Conservation (phyloP, 371 early-diverging fungal species). For the Dinochytrium kinnereticum region DNA sequence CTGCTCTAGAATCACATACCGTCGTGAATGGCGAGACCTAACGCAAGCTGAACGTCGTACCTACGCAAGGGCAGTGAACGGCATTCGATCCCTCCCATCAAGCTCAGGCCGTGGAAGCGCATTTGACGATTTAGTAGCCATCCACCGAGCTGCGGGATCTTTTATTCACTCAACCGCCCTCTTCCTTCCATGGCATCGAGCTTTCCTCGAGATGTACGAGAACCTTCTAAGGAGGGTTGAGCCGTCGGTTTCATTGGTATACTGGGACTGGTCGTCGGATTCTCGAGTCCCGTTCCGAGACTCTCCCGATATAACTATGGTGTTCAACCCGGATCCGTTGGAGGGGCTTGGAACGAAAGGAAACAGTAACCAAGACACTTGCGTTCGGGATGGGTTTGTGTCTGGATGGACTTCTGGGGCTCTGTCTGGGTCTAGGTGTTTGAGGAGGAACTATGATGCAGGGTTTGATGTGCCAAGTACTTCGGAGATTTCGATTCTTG, state of each 20-base stretch:
- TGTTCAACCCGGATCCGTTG: not conserved
- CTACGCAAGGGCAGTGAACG: slow-evolving; percentile 29
- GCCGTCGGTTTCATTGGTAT: slow-evolving; percentile 53
- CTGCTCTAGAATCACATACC: not conserved
- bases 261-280: slow-evolving; percentile 60
- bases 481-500: slow-evolving; percentile 3
- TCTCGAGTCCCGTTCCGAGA: slow-evolving; percentile 8
- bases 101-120: slow-evolving; percentile 24
- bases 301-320: not conserved
- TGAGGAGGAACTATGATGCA: not conserved
- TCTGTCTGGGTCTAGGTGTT: slow-evolving; percentile 1
- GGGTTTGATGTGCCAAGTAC: slow-evolving; percentile 25
- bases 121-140: slow-evolving; percentile 33
- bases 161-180: slow-evolving; percentile 16
- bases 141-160: slow-evolving; percentile 23
- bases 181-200: slow-evolving; percentile 54
- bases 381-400: slow-evolving; percentile 30
- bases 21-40: not conserved
- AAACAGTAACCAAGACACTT: not conserved
- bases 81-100: slow-evolving; percentile 11
- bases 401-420: slow-evolving; percentile 24
- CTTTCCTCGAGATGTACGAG: slow-evolving; percentile 44
- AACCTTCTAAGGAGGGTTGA: slow-evolving; percentile 40
- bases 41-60: not conserved
- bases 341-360: slow-evolving; percentile 26